These are phyloP conservation scores for Quambalaria eucalypti DNA, from an alignment of 1,284 basidiomycete genomes.

Conservation along the genomic window DNA sequence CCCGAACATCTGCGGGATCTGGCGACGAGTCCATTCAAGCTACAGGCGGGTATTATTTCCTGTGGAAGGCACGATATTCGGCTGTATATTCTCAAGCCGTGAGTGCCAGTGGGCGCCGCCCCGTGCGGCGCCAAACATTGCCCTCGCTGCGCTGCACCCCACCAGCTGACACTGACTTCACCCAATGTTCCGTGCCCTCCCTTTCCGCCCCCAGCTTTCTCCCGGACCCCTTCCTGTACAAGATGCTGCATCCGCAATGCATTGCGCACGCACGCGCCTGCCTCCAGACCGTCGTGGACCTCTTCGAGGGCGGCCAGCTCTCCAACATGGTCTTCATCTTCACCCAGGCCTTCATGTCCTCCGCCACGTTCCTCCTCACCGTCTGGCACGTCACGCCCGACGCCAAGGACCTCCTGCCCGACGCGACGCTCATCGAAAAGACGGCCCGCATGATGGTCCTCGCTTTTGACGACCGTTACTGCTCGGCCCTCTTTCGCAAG, in stretches of 20 bases:
- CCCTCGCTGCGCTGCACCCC: no score
- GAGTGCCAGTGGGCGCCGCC: no score
- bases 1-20: conserved; percentile 20
- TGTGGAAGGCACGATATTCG: conserved; percentile 31
- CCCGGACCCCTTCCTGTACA: not conserved
- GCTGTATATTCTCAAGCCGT: conserved; percentile 40
- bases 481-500: conserved; percentile 18
- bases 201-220: no score
- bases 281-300: conserved; percentile 23
- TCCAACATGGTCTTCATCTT: conserved; percentile 30
- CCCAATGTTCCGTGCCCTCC: no score
- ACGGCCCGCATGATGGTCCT: conserved; percentile 23
- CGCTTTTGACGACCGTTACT: conserved; percentile 24
- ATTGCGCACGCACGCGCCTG: conserved; percentile 25
- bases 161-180: no score
- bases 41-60: conserved; percentile 24
- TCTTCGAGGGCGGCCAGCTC: conserved; percentile 21
- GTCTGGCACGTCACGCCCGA: conserved; percentile 34
- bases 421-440: conserved; percentile 30
- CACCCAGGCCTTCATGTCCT: conserved; percentile 33
- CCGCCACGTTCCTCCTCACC: conserved; percentile 39
- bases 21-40: conserved; percentile 17
- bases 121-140: no score
- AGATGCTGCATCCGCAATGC: conserved; percentile 27
- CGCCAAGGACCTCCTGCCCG: conserved; percentile 14